Percentiles rank a stretch among this genome's conserved stretches.
These are phyloP conservation scores for Parmelia sp. DNA, from an alignment of 495 filamentous ascomycete genomes.

Conservation along the genomic window DNA sequence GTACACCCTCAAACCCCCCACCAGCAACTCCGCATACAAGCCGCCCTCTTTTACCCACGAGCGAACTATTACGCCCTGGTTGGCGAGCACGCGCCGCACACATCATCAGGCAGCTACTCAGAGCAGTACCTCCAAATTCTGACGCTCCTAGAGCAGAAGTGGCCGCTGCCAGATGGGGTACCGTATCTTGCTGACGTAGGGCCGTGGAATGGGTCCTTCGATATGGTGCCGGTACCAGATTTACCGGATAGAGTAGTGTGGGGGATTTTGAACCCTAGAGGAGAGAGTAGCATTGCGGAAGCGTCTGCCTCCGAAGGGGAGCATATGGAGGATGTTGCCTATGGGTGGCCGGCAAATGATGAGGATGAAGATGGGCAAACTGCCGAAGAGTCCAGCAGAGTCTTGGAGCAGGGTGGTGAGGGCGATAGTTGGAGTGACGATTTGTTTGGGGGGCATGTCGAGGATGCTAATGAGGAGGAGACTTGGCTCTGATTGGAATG, in stretches of 20 bases:
- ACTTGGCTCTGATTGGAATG: too few species aligned
- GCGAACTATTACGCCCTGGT: background rate
- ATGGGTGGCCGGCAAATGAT: background rate
- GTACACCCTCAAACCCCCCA: background rate
- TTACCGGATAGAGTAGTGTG: background rate
- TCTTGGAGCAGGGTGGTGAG: background rate
- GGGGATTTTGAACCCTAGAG: background rate
- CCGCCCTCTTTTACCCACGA: slow-evolving; percentile 2
- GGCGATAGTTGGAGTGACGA: background rate
- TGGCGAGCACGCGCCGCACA: background rate
- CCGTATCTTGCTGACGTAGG: background rate
- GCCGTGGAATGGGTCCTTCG: slow-evolving; percentile 3
- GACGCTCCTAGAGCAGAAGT: background rate
- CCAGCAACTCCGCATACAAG: slow-evolving; percentile 10
- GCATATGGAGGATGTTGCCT: background rate
- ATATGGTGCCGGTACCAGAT: background rate
- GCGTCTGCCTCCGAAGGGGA: background rate
- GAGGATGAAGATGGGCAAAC: background rate
- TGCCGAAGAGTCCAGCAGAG: background rate
- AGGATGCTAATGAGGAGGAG: too few species aligned
- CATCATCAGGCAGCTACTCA: background rate
- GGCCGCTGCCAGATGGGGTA: background rate
- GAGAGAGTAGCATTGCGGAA: too few species aligned
- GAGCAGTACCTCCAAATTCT: background rate
- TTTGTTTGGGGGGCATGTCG: background rate